Conservation (phyloP, 2,329 filamentous ascomycete species). For the Aspergillus terreus region DNA sequence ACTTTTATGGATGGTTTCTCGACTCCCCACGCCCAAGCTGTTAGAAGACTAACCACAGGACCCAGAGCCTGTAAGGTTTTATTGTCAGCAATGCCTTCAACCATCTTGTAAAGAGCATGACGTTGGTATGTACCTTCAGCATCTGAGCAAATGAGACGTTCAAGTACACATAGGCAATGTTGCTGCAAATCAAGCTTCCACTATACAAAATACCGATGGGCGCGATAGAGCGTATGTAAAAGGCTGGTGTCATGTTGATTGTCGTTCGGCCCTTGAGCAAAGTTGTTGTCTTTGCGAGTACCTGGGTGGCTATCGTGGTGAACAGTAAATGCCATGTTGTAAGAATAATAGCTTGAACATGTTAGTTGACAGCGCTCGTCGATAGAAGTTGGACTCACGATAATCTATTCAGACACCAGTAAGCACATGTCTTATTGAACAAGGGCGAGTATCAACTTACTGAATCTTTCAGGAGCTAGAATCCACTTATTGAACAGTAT, state of each 20-base stretch:
- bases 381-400: conserved; percentile 8
- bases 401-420: conserved; percentile 6
- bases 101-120: no score
- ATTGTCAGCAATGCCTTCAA: neutral
- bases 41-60: conserved; percentile 85
- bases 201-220: conserved; percentile 95
- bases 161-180: conserved; percentile 89
- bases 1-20: conserved; percentile 74
- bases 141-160: conserved; percentile 97
- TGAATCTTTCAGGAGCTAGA: conserved; percentile 75
- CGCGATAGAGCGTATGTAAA: conserved; percentile 86
- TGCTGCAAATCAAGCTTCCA: conserved; percentile 89
- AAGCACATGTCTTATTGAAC: neutral
- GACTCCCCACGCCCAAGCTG: conserved; percentile 78
- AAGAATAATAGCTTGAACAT: conserved; percentile 54
- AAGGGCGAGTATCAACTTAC: conserved; percentile 50
- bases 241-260: conserved; percentile 86
- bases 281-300: conserved; percentile 80
- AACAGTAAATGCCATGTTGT: conserved; percentile 92
- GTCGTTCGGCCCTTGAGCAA: conserved; percentile 86
- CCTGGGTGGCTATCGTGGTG: conserved; percentile 84
- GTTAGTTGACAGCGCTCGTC: neutral
- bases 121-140: conserved; percentile 67
- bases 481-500: conserved; percentile 99
- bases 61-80: conserved; percentile 67